These are phyloP conservation scores for Furcasterigmium sp. DNA, from an alignment of 2,329 filamentous ascomycete species.

Conservation along the genomic window DNA sequence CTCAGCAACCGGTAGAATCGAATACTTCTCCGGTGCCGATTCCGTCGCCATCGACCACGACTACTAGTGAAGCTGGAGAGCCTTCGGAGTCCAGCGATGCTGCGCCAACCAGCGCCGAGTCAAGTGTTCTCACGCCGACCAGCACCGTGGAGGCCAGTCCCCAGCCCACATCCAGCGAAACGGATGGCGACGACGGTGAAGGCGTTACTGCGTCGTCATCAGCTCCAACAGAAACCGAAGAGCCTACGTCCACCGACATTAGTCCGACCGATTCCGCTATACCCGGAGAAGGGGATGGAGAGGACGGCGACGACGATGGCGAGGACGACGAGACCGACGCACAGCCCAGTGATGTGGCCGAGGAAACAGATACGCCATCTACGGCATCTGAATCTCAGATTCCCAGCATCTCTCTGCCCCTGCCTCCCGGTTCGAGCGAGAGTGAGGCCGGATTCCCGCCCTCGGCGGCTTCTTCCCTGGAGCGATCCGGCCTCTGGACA, in stretches of 20 bases:
- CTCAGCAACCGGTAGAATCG: background rate
- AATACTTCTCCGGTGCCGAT: constrained; percentile 7
- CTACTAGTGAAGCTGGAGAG: background rate
- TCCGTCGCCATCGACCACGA: constrained; percentile 2
- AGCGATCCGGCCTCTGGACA: constrained; percentile 2
- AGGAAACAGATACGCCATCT: too few relatives aligned
- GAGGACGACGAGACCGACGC: background rate
- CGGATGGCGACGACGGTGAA: background rate
- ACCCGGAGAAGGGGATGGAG: background rate
- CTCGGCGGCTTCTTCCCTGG: too few relatives aligned
- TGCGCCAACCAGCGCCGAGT: too few relatives aligned
- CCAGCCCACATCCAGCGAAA: background rate
- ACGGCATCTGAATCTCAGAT: too few relatives aligned
- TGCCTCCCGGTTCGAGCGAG: too few relatives aligned
- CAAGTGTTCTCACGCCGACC: background rate
- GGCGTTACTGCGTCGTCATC: too few relatives aligned
- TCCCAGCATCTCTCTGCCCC: too few relatives aligned
- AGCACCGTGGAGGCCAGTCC: constrained; percentile 5
- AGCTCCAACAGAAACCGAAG: too few relatives aligned
- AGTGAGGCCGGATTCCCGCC: too few relatives aligned
- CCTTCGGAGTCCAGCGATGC: too few relatives aligned
- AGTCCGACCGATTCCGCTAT: too few relatives aligned
- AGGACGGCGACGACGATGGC: background rate
- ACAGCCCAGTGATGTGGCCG: background rate
- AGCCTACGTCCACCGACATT: too few relatives aligned